Evolutionary conservation across 176 grass and related monocot species (phyloP), one percentile per base, ranked within the genome.

Genomic region (Carex scoparia): DNA sequence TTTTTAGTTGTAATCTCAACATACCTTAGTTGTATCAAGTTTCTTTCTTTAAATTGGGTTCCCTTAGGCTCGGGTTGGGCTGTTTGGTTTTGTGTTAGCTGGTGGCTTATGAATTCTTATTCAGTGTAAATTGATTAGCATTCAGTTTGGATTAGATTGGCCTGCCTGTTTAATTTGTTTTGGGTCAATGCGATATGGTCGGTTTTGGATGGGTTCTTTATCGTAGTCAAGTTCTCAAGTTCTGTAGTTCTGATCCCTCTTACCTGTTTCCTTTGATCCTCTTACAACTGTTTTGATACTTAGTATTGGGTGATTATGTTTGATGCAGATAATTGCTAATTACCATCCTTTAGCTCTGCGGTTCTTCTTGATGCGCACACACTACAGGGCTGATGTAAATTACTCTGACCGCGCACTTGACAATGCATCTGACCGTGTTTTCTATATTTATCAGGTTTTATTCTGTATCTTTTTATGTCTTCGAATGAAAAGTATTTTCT

Each of bases 281-380:
- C 15, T 2, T 14, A 68, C 55, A 14, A 58, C 31, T 33, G 37
- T 37, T 15, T 68, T 68, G 12, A 68, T 68, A 16, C 38, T 12
- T 68, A 68, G 4, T 65, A 16, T 6, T 68, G 65, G 65, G 4
- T 68, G 31, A 68, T 68, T 16, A 68, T 38, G 65, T 68, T 3
- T 61, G 42, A 6, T 71, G 35, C 86, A 94, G 94, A 92, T 97
- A 81, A 92, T 12, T 97, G 48, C 9, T 49, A 2, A 49, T 49
- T 49, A 97, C 77, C 92, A 97, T 89, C 90, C 94, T 33, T 58
- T 97, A 85, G 94, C 90, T 56, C 72, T 94, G 51, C 94, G 94
- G 28, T 94, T 97, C 66, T 94, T 97, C 84, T 84, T 94, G 27
- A 97, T 97, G 94, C 89, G 92, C 30, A 94, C 92, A 9, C 94